These are phyloP conservation scores for Amorphotheca resinae DNA, from an alignment of 495 filamentous ascomycete species.

Conservation along the genomic window DNA sequence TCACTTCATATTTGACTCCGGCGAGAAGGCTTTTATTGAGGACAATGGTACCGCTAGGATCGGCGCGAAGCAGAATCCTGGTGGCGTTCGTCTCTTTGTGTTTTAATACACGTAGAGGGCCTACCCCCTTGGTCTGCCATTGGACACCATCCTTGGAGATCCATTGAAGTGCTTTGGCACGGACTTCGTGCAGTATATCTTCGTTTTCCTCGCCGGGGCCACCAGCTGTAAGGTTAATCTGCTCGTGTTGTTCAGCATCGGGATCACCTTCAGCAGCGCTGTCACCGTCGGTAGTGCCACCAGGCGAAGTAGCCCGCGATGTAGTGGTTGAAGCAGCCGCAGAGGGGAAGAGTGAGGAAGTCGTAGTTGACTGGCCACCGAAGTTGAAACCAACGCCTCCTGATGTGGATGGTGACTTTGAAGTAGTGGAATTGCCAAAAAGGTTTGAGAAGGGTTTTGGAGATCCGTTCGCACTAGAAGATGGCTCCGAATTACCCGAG, in stretches of 20 bases:
- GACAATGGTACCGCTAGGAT: conserved; percentile 55
- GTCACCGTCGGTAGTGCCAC: conserved; percentile 27
- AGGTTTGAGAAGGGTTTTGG: conserved; percentile 6
- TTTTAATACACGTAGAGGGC: conserved; percentile 52
- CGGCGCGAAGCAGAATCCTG: conserved; percentile 53
- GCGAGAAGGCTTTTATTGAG: conserved; percentile 53
- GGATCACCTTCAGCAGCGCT: conserved; percentile 22
- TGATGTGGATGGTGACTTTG: conserved; percentile 4
- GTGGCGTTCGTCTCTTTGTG: conserved; percentile 48
- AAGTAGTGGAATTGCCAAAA: conserved; percentile 5
- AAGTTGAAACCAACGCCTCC: conserved; percentile 21
- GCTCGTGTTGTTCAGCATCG: conserved; percentile 28
- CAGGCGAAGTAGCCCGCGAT: conserved; percentile 37
- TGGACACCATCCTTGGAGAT: conserved; percentile 20
- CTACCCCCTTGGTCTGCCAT: conserved; percentile 52
- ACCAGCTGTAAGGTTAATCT: conserved; percentile 49
- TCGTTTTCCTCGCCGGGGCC: conserved; percentile 65
- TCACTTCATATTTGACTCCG: conserved; percentile 42
- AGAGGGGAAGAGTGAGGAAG: conserved; percentile 27
- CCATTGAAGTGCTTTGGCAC: conserved; percentile 48
- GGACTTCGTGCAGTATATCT: conserved; percentile 46
- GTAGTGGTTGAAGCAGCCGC: conserved; percentile 27
- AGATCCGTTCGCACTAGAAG: conserved; percentile 11
- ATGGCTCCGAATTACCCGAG: not conserved
- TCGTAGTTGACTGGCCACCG: conserved; percentile 23